Percentiles rank a stretch among this genome's conserved stretches.
phyloP scores from a whole-genome alignment of 1,284 basidiomycete genomes.

The Sanghuangporus weigelae region DNA sequence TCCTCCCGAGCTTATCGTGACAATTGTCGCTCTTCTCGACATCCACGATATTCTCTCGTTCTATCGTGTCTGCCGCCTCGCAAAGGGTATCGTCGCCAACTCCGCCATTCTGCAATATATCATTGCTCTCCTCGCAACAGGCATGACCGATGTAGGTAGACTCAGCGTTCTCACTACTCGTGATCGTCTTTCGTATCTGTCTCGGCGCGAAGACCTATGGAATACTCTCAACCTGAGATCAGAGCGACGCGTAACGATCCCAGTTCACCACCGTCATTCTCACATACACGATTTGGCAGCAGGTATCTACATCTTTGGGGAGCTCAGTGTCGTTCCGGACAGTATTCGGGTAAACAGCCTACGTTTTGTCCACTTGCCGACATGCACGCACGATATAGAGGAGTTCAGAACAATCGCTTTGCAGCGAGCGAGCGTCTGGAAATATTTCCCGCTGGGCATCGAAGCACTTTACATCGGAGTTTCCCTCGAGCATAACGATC shows the following conservation, averaged over 20 bases:
- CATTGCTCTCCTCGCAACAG: conserved; percentile 5
- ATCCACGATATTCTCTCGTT: conserved; percentile 15
- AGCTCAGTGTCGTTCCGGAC: conserved; percentile 10
- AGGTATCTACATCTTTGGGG: conserved; percentile 16
- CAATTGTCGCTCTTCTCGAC: conserved; percentile 11
- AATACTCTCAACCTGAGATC: background rate
- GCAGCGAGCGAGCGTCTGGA: conserved; percentile 1
- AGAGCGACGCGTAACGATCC: conserved; percentile 4
- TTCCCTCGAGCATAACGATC: conserved; percentile 41
- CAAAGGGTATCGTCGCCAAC: background rate
- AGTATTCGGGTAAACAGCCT: conserved; percentile 9
- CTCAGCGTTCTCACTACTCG: background rate
- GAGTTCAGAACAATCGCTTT: background rate
- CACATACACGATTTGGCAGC: conserved; percentile 11
- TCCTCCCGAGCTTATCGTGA: conserved; percentile 16
- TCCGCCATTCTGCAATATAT: conserved; percentile 12
- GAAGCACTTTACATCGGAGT: conserved; percentile 36
- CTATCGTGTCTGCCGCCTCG: background rate
- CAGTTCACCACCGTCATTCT: conserved; percentile 10
- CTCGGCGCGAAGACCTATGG: conserved; percentile 10
- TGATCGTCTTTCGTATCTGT: conserved; percentile 9
- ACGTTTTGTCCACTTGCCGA: conserved; percentile 13
- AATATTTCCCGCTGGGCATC: background rate
- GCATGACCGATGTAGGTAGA: conserved; percentile 3
- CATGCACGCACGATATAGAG: background rate